These are phyloP conservation scores for Beauveria pseudobassiana DNA, from an alignment of 2,329 filamentous ascomycete genomes.

Conservation along the genomic window DNA sequence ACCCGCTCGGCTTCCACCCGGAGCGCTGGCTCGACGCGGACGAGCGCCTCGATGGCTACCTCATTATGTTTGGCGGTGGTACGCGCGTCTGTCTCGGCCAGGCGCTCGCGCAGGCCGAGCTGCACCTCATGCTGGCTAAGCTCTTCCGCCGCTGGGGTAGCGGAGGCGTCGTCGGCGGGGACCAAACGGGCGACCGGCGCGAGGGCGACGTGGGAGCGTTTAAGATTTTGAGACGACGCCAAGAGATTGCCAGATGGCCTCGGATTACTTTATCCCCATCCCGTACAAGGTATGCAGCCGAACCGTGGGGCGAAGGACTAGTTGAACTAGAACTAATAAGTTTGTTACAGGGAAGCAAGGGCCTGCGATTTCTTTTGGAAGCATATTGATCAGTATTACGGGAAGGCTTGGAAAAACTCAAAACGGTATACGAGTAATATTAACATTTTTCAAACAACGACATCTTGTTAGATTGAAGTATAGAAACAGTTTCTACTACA, in stretches of 20 bases:
- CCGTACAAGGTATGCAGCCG: conserved; percentile 25
- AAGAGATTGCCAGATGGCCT: conserved; percentile 28
- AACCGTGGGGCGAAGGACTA: neutral
- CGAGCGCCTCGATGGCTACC: conserved; percentile 25
- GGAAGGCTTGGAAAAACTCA: neutral
- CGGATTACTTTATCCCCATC: conserved; percentile 32
- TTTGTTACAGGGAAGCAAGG: conserved; percentile 23
- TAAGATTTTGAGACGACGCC: conserved; percentile 27
- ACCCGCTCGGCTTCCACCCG: conserved; percentile 25
- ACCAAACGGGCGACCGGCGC: conserved; percentile 24
- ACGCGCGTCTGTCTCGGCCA: conserved; percentile 29
- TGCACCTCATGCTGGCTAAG: conserved; percentile 30
- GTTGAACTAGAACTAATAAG: neutral
- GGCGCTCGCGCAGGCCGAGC: conserved; percentile 30
- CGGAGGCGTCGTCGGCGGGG: conserved; percentile 23
- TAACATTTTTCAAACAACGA: too few relatives aligned
- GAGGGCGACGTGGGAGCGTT: conserved; percentile 26
- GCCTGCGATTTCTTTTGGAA: conserved; percentile 27
- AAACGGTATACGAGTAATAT: too few relatives aligned
- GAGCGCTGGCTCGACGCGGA: conserved; percentile 30
- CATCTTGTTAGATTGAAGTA: neutral
- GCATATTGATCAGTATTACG: neutral
- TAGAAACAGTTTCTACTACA: neutral
- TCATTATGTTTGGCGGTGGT: conserved; percentile 29
- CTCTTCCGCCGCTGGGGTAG: conserved; percentile 32